Conservation (phyloP, 768 basidiomycete species). For the Boletellus ananas region DNA sequence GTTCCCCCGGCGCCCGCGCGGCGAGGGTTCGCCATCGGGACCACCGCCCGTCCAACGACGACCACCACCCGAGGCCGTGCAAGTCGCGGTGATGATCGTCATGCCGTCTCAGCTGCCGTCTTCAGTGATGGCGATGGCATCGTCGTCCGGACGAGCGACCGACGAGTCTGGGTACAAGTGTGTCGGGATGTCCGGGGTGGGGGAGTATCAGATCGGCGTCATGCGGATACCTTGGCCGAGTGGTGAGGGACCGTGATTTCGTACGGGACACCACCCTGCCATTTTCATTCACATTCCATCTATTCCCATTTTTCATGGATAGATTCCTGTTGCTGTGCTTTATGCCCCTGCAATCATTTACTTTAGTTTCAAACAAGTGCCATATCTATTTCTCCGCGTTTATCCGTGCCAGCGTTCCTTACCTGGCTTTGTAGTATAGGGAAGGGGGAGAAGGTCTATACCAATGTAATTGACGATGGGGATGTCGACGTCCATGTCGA, state of each 20-base stretch:
- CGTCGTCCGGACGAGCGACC: not conserved
- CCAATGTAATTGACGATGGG: no score
- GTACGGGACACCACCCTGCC: not conserved
- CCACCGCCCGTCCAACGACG: constrained; percentile 11
- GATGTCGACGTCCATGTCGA: not conserved
- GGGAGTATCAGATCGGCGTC: constrained; percentile 46
- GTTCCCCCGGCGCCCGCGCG: constrained; percentile 1
- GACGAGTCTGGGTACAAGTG: not conserved
- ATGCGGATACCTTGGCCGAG: constrained; percentile 34
- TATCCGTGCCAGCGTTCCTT: no score
- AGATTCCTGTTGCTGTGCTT: no score
- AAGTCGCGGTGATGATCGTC: constrained; percentile 43
- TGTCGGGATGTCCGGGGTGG: constrained; percentile 11
- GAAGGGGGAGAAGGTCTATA: no score
- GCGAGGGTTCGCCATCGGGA: constrained; percentile 2
- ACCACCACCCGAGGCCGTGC: constrained; percentile 24
- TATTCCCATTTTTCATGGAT: not conserved
- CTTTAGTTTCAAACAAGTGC: no score
- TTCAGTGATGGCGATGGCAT: no score
- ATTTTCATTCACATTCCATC: not conserved
- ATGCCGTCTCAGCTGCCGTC: constrained; percentile 37
- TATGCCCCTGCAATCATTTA: no score
- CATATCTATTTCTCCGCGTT: no score
- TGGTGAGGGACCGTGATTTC: constrained; percentile 8
- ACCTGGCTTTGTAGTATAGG: no score